Percentiles rank a stretch among this genome's conserved stretches.
These are phyloP conservation scores for Colletotrichum aenigma DNA, from an alignment of 2,329 filamentous ascomycete species.

Conservation along the genomic window DNA sequence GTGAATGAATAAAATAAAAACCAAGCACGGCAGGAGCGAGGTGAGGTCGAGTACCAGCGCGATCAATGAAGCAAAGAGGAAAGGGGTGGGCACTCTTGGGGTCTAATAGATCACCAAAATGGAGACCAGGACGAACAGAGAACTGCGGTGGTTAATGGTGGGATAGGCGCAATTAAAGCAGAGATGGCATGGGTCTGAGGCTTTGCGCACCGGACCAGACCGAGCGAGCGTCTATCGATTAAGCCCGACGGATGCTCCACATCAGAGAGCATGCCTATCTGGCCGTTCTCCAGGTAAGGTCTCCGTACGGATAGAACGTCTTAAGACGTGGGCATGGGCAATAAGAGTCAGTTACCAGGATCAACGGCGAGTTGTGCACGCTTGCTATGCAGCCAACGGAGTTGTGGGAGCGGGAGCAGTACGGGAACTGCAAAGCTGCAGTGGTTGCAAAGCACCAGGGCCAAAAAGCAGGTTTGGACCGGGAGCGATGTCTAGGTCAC, in stretches of 20 bases:
- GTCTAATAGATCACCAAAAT: conserved; percentile 12
- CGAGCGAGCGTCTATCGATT: conserved; percentile 17
- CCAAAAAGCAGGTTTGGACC: not conserved
- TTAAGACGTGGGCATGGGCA: not conserved
- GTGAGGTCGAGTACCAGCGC: not conserved
- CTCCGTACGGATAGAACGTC: not conserved
- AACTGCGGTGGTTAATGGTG: not conserved
- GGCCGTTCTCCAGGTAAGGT: not conserved
- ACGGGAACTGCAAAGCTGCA: not conserved
- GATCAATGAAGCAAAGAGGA: not conserved
- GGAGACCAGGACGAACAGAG: conserved; percentile 8
- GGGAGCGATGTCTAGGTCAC: not conserved
- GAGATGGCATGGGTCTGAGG: conserved; percentile 12
- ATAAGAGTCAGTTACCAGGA: conserved; percentile 12
- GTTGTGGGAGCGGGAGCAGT: not conserved
- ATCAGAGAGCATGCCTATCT: conserved; percentile 6
- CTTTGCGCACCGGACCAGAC: conserved; percentile 16
- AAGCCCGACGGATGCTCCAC: not conserved
- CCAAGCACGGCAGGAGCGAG: not conserved
- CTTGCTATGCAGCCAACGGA: not conserved
- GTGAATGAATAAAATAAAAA: not conserved
- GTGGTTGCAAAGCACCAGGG: not conserved
- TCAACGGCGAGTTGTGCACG: conserved; percentile 16
- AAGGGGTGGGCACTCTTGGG: not conserved
- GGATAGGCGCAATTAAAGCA: conserved; percentile 19